Evolutionary conservation across 164 flowering plant species (phyloP).

Genomic region (Cinnamomum micranthum): DNA sequence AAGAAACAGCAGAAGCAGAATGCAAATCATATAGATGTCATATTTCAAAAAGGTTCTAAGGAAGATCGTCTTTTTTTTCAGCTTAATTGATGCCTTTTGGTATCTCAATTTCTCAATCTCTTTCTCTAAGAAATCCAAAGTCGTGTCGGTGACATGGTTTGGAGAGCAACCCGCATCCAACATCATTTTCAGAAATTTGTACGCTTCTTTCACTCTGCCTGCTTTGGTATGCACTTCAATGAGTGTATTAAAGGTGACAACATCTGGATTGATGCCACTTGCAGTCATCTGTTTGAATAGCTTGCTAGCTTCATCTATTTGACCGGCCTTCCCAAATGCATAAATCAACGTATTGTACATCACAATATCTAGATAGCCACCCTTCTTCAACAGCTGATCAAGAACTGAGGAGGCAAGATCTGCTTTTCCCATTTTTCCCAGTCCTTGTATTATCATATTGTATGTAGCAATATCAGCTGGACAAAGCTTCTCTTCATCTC

Average conservation of each 20-base stretch:
- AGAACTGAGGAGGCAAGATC: slow-evolving; percentile 76
- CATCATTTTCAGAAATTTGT: slow-evolving; percentile 79
- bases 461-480: slow-evolving; percentile 88
- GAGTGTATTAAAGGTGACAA: slow-evolving; percentile 82
- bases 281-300: slow-evolving; percentile 75
- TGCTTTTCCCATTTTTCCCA: slow-evolving; percentile 90
- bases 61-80: slow-evolving; percentile 15
- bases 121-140: slow-evolving; percentile 66
- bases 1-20: not conserved
- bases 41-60: not conserved
- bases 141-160: slow-evolving; percentile 82
- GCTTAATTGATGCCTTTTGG: slow-evolving; percentile 56
- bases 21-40: not conserved
- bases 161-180: slow-evolving; percentile 83
- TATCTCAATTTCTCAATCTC: slow-evolving; percentile 65
- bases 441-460: slow-evolving; percentile 76
- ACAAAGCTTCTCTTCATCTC: slow-evolving; percentile 79
- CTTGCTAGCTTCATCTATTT: slow-evolving; percentile 60
- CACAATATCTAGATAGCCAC: slow-evolving; percentile 86
- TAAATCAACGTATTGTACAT: slow-evolving; percentile 94
- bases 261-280: slow-evolving; percentile 84
- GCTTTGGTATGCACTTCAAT: slow-evolving; percentile 84
- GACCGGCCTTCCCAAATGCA: slow-evolving; percentile 81
- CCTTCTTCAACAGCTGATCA: slow-evolving; percentile 61
- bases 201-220: slow-evolving; percentile 72